These are phyloP conservation scores for Penicillium sp. DNA, from an alignment of 2,329 filamentous ascomycete genomes.

Conservation along the genomic window DNA sequence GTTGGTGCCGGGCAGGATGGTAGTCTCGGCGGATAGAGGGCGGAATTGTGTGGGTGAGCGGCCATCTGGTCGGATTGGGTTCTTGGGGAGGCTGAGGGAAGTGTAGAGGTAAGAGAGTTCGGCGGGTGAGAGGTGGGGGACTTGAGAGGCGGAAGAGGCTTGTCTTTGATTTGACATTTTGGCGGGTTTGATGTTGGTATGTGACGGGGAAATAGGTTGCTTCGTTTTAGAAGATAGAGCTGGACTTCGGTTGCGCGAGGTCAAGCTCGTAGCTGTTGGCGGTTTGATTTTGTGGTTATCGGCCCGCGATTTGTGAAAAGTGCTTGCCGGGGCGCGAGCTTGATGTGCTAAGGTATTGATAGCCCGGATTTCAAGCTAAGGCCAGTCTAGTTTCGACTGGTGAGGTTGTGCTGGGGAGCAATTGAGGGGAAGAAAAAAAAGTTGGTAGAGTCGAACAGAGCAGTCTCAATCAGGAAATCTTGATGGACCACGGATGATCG, in stretches of 20 bases:
- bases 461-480: slow-evolving; percentile 34
- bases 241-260: neutral
- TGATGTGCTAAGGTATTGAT: neutral
- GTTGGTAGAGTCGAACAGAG: slow-evolving; percentile 9
- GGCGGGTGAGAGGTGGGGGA: slow-evolving; percentile 77
- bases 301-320: slow-evolving; percentile 3
- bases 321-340: neutral
- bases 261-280: neutral
- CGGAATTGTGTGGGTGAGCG: slow-evolving; percentile 83
- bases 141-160: slow-evolving; percentile 49
- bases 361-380: neutral
- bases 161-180: slow-evolving; percentile 63
- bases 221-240: neutral
- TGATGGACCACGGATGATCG: slow-evolving; percentile 25
- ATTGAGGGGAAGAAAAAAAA: slow-evolving; percentile 17
- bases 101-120: slow-evolving; percentile 94
- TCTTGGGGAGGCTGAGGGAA: slow-evolving; percentile 72
- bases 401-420: neutral
- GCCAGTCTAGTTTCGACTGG: neutral
- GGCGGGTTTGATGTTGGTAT: neutral
- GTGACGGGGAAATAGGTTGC: neutral
- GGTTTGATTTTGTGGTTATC: slow-evolving; percentile 7
- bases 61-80: slow-evolving; percentile 82
- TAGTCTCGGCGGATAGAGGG: slow-evolving; percentile 83
- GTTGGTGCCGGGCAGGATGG: slow-evolving; percentile 83